A percentile compares a stretch with the other conserved stretches of the same genome.
Conservation (phyloP, 306 rosid genomes). For the Trichosanthes cucumerina region DNA sequence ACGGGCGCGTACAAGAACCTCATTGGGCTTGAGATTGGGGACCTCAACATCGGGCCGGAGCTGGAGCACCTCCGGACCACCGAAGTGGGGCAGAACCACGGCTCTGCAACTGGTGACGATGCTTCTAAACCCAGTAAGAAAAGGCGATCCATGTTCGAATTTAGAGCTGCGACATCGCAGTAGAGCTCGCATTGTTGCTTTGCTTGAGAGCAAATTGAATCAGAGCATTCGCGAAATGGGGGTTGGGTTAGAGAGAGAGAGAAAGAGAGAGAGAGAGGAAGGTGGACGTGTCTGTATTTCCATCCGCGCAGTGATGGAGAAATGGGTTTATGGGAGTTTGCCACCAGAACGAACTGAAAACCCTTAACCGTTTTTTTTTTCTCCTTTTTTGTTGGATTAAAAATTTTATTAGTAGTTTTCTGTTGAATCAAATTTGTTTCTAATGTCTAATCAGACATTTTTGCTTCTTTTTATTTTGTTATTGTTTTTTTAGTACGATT, state of each 20-base stretch:
- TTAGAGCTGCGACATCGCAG: slow-evolving; percentile 5
- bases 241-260: background rate
- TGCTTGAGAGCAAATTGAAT: background rate
- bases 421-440: background rate
- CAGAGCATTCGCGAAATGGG: background rate
- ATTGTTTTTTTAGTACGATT: too few species aligned
- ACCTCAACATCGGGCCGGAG: slow-evolving; percentile 35
- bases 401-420: background rate
- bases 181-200: slow-evolving; percentile 22
- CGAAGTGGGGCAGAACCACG: slow-evolving; percentile 61
- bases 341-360: background rate
- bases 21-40: slow-evolving; percentile 51
- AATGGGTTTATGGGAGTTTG: background rate
- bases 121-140: slow-evolving; percentile 16
- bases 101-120: slow-evolving; percentile 55
- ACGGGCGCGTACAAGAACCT: slow-evolving; percentile 46
- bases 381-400: too few species aligned
- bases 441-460: too few species aligned
- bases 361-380: background rate
- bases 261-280: background rate
- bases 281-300: slow-evolving; percentile 54
- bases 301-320: slow-evolving; percentile 23
- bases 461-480: too few species aligned
- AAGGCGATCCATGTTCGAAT: background rate
- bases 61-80: slow-evolving; percentile 62